Base-by-base conservation (phyloP, 2,329 filamentous ascomycete genomes). In the Aspergillus sp. region DNA sequence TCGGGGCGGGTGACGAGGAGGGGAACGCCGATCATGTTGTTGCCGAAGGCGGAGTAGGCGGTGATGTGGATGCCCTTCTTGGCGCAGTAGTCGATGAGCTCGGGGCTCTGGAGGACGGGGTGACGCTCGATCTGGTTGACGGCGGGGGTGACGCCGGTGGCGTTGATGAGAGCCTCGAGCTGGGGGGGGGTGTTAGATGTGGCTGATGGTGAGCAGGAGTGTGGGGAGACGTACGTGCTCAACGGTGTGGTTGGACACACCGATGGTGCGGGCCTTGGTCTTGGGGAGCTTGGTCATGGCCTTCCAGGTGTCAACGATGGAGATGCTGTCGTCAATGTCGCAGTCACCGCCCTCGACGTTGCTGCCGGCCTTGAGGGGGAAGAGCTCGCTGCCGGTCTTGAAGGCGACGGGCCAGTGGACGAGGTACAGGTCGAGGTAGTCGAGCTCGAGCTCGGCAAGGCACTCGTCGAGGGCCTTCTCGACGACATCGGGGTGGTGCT, bases 111-210 rank as follows among this genome's bases (percentile, higher is more conserved):
- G 10, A 88, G 76, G 61, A 86, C 86, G 2, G 85, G 84, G 66
- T 88, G 84, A 47, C 83, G 83, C 66, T 88, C 85, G 57, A 88
- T 83, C 71, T 88, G 85, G 70, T 88, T 88, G 60, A 81, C 79
- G 2, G 82, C 82, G 1, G 85, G 85, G 1, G 83, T 73, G 59
- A 89, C 79, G 40, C 69, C 70, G n/a, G 70, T 72, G 47, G 71
- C 82, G 36, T 79, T 75, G 68, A 83, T 78, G 61, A 85, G 65
- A 46, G 76, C 74, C 63, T 85, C 76, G 61, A 85, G 70, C 73
- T 70, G 35, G 5, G 4, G 11, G 2, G 16, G 51, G 10, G 26
- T 30, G 45, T 26, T 17, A 43, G 43, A 30, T 51, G 20, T 19
- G 13, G 3, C 19, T 5, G 22, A 4, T 16, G 42, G 44, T 44